These are phyloP conservation scores for Helianthus tuberosus DNA, from an alignment of 129 eudicot genomes.

Conservation along the genomic window DNA sequence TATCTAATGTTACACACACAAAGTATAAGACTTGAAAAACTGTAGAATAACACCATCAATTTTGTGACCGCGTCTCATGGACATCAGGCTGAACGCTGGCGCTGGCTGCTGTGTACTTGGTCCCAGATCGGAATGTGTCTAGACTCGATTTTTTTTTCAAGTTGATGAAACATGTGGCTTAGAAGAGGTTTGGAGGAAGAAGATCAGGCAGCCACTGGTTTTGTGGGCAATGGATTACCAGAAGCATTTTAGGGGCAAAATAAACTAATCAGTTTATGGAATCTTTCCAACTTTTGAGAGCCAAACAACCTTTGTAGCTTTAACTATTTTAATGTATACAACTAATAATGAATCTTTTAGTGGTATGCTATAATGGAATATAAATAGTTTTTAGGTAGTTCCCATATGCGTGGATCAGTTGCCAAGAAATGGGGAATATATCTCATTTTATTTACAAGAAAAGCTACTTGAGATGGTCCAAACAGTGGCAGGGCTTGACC, in stretches of 20 bases:
- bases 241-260: constrained; percentile 17
- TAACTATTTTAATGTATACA: constrained; percentile 28
- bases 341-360: constrained; percentile 27
- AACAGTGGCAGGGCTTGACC: neutral
- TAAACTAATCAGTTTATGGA: constrained; percentile 19
- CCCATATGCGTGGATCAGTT: constrained; percentile 30
- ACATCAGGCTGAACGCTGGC: too few relatives aligned
- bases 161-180: constrained; percentile 26
- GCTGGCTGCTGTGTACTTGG: neutral
- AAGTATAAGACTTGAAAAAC: too few relatives aligned
- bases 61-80: too few relatives aligned
- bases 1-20: too few relatives aligned
- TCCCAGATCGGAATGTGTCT: neutral
- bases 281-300: constrained; percentile 28
- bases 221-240: constrained; percentile 25
- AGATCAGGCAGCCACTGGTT: constrained; percentile 21
- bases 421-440: constrained; percentile 19
- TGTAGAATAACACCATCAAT: too few relatives aligned
- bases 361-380: constrained; percentile 25
- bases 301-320: constrained; percentile 32
- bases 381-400: constrained; percentile 26
- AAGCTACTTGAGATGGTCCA: neutral
- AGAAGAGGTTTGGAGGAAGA: constrained; percentile 10
- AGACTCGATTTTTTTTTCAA: neutral
- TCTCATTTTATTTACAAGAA: neutral